Evolutionary conservation across 805 yeast genomes (phyloP), one percentile per base, ranked within the genome.

Genomic region (Lachancea sp.): DNA sequence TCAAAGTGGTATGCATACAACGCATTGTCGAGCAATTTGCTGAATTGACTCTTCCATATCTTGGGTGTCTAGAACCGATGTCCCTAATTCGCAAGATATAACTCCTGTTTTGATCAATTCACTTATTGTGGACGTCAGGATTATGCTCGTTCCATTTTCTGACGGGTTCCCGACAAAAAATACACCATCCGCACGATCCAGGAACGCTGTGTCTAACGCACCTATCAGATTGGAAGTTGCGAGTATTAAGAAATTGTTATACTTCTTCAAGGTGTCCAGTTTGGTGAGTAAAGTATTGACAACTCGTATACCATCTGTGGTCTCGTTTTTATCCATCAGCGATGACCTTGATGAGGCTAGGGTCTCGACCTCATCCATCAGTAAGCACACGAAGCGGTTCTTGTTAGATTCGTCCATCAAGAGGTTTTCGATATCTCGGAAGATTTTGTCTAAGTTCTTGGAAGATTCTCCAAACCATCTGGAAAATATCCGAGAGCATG

Each of bases 301-400:
- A 1, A 70, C 67, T 30, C 72, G 60, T 1, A 69, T 50, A 15
- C 70, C 60, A 46, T 68, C 74, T 1, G 67, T 61, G 2, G 74
- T 60, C 45, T 69, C 74, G 41, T 65, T 63, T 33, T 65, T 65
- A 6, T 48, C 50, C 28, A 63, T 43, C 3, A 66, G 45, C 13
- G 59, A 57, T 7, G 51, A 36, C 49, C 76, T 57, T 13, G 72
- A 65, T 26, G 64, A 55, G 1, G 72, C 72, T 23, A 71, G 54
- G 0, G 74, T 64, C 48, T 71, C 75, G 9, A 70, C 63, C 42
- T 71, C 76, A 47, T 71, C 75, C 34, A 71, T 65, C n/a, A 70
- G 43, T 12, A 70, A 43, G 33, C 68, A 58, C 2, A 69, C 52
- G 41, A 61, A 54, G 11, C 48, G 39, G 3, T 43, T 43, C 13